phyloP scores from a whole-genome alignment of 148 eudicot genomes.

The Cornus suecica region DNA sequence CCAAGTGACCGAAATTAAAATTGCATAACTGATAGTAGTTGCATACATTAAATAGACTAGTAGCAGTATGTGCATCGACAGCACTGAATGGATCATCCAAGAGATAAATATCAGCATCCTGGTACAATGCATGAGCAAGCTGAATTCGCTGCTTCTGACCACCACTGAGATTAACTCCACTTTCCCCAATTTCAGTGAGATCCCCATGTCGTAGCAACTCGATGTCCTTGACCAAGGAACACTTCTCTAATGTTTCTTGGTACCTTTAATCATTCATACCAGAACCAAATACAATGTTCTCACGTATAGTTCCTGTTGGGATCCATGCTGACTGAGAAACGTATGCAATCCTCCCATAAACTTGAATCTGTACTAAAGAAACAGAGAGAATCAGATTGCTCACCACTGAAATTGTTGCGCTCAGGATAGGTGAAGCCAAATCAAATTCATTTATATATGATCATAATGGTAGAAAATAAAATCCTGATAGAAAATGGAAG shows the following conservation, averaged over 20 bases:
- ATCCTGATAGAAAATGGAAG: neutral
- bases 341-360: slow-evolving; percentile 21
- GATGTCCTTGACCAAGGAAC: slow-evolving; percentile 21
- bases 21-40: neutral
- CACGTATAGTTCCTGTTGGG: slow-evolving; percentile 23
- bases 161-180: slow-evolving; percentile 29
- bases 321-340: slow-evolving; percentile 30
- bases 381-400: neutral
- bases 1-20: neutral
- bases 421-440: neutral
- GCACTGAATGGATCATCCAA: slow-evolving; percentile 32
- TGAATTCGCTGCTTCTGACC: slow-evolving; percentile 29
- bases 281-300: slow-evolving; percentile 26
- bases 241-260: slow-evolving; percentile 21
- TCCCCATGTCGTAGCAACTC: slow-evolving; percentile 26
- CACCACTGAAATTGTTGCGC: neutral
- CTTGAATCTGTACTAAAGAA: slow-evolving; percentile 14
- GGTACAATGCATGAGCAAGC: slow-evolving; percentile 28
- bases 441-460: neutral
- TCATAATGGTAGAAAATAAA: too few relatives aligned
- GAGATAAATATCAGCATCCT: slow-evolving; percentile 22
- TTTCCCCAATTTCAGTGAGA: slow-evolving; percentile 24
- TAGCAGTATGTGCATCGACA: slow-evolving; percentile 28
- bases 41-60: slow-evolving; percentile 23
- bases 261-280: slow-evolving; percentile 17